A percentile compares a stretch with the other conserved stretches of the same genome.
Evolutionary conservation across 176 grass and related monocot genomes (phyloP).

Genomic region (Cenchrus fungigraminus): DNA sequence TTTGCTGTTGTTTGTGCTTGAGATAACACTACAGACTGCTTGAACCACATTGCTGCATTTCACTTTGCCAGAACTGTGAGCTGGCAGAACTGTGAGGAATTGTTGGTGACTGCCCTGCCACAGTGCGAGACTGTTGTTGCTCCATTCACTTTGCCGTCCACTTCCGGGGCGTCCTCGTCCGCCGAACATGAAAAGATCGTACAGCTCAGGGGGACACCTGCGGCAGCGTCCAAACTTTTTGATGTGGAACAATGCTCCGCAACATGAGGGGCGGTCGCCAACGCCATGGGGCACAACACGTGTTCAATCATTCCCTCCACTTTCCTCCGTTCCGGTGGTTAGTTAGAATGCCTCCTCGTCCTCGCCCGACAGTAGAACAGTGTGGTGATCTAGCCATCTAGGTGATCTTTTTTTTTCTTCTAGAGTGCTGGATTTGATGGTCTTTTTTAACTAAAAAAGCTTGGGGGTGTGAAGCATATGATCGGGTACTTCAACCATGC

Average conservation of each 20-base stretch:
- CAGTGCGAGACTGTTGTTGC: not conserved
- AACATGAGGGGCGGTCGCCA: conserved; percentile 29
- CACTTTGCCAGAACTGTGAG: not conserved
- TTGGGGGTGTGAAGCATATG: no score
- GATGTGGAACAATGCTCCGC: conserved; percentile 41
- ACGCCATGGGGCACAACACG: conserved; percentile 41
- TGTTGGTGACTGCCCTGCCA: not conserved
- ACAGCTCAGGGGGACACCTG: conserved; percentile 49
- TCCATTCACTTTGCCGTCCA: conserved; percentile 12
- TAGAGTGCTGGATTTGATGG: no score
- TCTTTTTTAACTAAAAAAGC: no score
- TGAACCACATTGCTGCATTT: not conserved
- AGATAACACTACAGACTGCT: not conserved
- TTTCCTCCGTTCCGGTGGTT: not conserved
- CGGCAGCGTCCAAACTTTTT: conserved; percentile 38
- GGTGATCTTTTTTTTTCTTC: not conserved
- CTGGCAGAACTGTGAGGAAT: not conserved
- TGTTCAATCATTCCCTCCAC: not conserved
- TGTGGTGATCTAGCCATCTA: not conserved
- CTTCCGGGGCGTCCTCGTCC: conserved; percentile 40
- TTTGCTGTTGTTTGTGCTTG: no score
- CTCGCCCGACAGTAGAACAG: not conserved
- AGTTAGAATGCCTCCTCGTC: not conserved
- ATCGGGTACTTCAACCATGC: no score
- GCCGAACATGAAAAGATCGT: conserved; percentile 23